phyloP scores from a whole-genome alignment of 352 stramenopile species.

The Pythium insidiosum region DNA sequence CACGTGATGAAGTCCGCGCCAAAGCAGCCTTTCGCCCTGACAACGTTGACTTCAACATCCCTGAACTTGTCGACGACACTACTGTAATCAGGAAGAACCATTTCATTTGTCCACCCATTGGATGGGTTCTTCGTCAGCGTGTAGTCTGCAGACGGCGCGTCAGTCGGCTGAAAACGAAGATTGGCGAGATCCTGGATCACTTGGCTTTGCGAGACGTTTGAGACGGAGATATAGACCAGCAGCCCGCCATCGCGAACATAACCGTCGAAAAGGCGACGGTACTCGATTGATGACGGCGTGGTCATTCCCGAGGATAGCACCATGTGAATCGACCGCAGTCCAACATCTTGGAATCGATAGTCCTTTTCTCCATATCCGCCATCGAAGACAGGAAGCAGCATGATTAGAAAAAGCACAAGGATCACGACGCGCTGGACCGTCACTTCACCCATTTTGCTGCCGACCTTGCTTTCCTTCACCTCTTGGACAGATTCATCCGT shows the following conservation, averaged over 20 bases:
- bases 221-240: conserved; percentile 49
- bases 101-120: conserved; percentile 35
- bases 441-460: conserved; percentile 85
- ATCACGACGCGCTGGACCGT: conserved; percentile 82
- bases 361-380: conserved; percentile 66
- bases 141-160: conserved; percentile 27
- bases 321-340: conserved; percentile 67
- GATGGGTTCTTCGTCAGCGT: conserved; percentile 51
- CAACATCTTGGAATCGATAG: conserved; percentile 84
- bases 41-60: conserved; percentile 55
- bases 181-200: conserved; percentile 22
- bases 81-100: conserved; percentile 30
- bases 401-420: conserved; percentile 85
- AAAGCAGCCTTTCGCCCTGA: conserved; percentile 73
- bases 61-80: conserved; percentile 34
- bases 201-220: conserved; percentile 32
- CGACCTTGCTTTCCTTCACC: conserved; percentile 84
- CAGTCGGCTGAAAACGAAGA: conserved; percentile 38
- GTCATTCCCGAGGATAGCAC: conserved; percentile 44
- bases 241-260: conserved; percentile 56
- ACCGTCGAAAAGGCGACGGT: conserved; percentile 42
- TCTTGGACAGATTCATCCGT: conserved; percentile 15
- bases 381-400: conserved; percentile 84
- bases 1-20: conserved; percentile 50
- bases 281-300: conserved; percentile 30